Evolutionary conservation across 2,329 filamentous ascomycete species (phyloP), one percentile per base, ranked within the genome.

Genomic region (Davidsoniella virescens): DNA sequence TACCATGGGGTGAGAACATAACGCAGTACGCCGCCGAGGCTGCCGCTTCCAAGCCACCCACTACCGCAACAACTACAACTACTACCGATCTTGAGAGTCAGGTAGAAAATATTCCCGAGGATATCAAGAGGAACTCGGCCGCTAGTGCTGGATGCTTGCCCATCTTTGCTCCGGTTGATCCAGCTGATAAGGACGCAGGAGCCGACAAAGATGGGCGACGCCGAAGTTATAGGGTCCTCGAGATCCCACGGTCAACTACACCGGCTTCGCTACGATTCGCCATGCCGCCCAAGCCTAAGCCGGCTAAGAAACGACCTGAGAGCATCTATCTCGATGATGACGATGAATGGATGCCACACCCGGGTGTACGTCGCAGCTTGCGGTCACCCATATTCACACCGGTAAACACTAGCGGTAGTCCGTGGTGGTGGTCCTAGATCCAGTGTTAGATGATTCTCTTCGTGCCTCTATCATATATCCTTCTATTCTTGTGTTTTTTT

Each of bases 11-110:
- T 29, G 18, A 49, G 26, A 49, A 53, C 26, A 53, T 50, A 23
- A 50, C 51, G 10, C 26, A 20, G 5, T 49, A 50, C 66, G 67
- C 5, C 47, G 7, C 36, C 38, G 5, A 47, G 40, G 66, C 67
- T 8, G 41, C 42, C 52, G n/a, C 44, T 46, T 49, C 51, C 40
- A 50, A 43, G 36, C 17, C 36, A 26, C 10, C 37, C 26, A 38
- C 39, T 36, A 26, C 20, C 12, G 6, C 10, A 18, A 6, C 38
- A 9, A 5, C 20, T 25, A 9, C 17, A 23, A 17, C 45, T 16
- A 42, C 17, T 17, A 38, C 46, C 2, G 18, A 36, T 7, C 29
- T 23, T 4, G 17, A 40, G n/a, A 29, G 29, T 33, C 29, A 33
- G 29, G 29, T 12, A 9, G 29, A 33, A 12, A 12, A 9, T 12